These are phyloP conservation scores for Phytophthora brassicae DNA, from an alignment of 352 stramenopile species.

Conservation along the genomic window DNA sequence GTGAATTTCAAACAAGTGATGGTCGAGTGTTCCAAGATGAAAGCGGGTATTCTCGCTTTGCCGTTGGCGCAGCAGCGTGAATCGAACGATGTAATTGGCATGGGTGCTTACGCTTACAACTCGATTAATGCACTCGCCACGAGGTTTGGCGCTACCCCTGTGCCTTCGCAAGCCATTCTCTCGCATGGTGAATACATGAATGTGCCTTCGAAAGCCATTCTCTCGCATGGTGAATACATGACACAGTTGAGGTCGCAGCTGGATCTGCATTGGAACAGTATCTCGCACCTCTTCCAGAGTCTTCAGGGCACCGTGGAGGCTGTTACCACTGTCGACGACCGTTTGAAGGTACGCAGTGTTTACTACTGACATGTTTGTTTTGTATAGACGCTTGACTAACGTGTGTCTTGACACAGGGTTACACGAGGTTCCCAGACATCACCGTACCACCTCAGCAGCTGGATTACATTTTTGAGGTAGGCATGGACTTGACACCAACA, in stretches of 20 bases:
- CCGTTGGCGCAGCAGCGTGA: slow-evolving; percentile 70
- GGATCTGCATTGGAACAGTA: slow-evolving; percentile 87
- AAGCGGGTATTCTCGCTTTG: slow-evolving; percentile 75
- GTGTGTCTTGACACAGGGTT: slow-evolving; percentile 46
- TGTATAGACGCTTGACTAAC: slow-evolving; percentile 1
- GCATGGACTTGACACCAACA: background rate
- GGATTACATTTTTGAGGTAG: slow-evolving; percentile 90
- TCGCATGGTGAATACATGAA: slow-evolving; percentile 88
- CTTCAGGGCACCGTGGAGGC: slow-evolving; percentile 73
- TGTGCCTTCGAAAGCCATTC: slow-evolving; percentile 73
- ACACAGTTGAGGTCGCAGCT: slow-evolving; percentile 83
- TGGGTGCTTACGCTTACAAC: slow-evolving; percentile 77
- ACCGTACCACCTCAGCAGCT: slow-evolving; percentile 74
- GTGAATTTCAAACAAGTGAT: slow-evolving; percentile 78
- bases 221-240: slow-evolving; percentile 87
- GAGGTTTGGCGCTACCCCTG: slow-evolving; percentile 55
- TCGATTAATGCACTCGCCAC: slow-evolving; percentile 80
- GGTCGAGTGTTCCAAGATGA: slow-evolving; percentile 80
- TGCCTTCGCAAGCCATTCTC: slow-evolving; percentile 72
- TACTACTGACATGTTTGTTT: background rate
- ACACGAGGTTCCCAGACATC: slow-evolving; percentile 66
- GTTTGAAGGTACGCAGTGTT: slow-evolving; percentile 61
- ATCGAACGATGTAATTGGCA: slow-evolving; percentile 64
- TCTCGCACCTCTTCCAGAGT: slow-evolving; percentile 80
- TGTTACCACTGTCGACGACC: slow-evolving; percentile 59